phyloP scores from a whole-genome alignment of 2,329 filamentous ascomycete genomes.

The Blastomyces emzantsi region DNA sequence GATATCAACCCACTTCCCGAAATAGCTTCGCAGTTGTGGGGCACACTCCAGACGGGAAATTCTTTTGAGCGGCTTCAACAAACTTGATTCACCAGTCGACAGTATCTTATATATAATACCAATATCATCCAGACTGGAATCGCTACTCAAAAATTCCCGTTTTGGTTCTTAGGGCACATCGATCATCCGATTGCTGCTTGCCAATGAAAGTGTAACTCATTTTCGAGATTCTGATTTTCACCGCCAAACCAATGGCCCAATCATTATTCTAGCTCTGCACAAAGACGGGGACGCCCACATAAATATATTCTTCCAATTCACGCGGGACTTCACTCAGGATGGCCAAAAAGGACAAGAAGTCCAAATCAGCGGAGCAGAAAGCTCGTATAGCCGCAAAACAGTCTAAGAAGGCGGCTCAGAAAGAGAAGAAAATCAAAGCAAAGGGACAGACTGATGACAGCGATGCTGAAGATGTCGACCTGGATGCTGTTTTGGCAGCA shows the following conservation, averaged over 20 bases:
- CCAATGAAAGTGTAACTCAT: neutral
- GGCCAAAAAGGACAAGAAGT: conserved; percentile 50
- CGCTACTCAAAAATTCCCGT: neutral
- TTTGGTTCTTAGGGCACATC: neutral
- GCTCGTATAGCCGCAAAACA: conserved; percentile 61
- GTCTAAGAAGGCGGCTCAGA: conserved; percentile 65
- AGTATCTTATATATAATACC: neutral
- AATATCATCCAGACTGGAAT: neutral
- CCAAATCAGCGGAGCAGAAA: conserved; percentile 48
- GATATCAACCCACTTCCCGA: conserved; percentile 9
- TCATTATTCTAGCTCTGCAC: neutral
- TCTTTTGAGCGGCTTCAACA: neutral
- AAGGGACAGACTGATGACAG: conserved; percentile 63
- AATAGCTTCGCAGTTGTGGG: neutral
- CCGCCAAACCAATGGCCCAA: neutral
- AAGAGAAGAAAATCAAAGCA: conserved; percentile 71
- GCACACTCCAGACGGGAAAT: neutral
- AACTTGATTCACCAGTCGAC: neutral
- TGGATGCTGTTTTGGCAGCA: conserved; percentile 86
- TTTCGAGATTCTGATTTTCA: neutral
- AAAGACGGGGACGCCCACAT: neutral
- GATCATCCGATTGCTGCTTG: neutral
- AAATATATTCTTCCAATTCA: neutral
- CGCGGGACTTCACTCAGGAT: conserved; percentile 24
- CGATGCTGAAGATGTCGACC: conserved; percentile 84